Percentiles rank a stretch among this genome's conserved stretches.
These are phyloP conservation scores for Codiaeum variegatum DNA, from an alignment of 441 rosid species.

Conservation along the genomic window DNA sequence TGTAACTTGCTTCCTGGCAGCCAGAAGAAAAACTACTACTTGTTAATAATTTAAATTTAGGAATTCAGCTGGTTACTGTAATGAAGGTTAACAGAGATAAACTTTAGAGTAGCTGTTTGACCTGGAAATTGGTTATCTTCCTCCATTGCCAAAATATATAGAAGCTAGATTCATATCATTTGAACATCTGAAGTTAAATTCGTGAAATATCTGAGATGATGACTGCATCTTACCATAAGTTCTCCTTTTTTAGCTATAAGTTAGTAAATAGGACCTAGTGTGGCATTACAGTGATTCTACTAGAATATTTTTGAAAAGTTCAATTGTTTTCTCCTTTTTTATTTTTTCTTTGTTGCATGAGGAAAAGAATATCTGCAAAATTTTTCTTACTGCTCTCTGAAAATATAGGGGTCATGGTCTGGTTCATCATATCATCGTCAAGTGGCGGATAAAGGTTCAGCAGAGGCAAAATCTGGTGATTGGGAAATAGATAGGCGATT, in stretches of 20 bases:
- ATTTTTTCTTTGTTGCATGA: neutral
- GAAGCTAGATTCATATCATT: neutral
- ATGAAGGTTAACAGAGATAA: neutral
- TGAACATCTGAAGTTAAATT: neutral
- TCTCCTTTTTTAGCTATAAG: neutral
- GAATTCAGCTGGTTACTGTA: neutral
- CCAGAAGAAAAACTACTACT: neutral
- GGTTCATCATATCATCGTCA: conserved; percentile 44
- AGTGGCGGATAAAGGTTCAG: conserved; percentile 32
- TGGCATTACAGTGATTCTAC: neutral
- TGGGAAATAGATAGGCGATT: conserved; percentile 62
- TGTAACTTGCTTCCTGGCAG: neutral
- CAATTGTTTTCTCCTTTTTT: neutral
- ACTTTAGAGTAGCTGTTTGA: neutral
- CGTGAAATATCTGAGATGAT: neutral
- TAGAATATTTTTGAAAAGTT: neutral
- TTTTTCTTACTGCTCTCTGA: conserved; percentile 18
- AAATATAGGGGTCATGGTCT: conserved; percentile 56
- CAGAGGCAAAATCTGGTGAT: conserved; percentile 32
- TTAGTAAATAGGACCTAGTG: neutral
- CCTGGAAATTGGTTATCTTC: neutral
- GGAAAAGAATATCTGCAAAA: conserved; percentile 13
- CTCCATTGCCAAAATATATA: neutral
- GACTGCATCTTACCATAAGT: conserved; percentile 1
- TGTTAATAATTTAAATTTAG: neutral